Conservation (phyloP, 257 asterid genomes). For the Solanum etuberosum region DNA sequence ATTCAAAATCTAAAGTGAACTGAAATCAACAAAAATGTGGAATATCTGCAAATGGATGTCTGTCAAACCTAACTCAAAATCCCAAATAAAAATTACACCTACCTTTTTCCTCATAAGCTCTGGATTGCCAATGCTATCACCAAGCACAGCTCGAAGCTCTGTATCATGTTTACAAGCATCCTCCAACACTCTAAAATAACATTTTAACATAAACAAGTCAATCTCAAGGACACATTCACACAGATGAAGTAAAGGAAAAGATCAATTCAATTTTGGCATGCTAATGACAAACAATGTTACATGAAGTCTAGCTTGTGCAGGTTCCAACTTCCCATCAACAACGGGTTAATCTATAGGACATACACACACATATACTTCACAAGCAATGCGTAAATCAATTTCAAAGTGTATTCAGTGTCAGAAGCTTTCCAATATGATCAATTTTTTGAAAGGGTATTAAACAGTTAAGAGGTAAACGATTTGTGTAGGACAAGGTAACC, state of each 20-base stretch:
- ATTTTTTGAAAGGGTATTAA: neutral
- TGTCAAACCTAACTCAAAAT: neutral
- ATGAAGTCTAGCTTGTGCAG: neutral
- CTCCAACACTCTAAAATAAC: constrained; percentile 62
- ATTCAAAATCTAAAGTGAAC: neutral
- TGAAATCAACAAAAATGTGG: neutral
- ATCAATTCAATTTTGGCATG: neutral
- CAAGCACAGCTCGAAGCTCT: constrained; percentile 87
- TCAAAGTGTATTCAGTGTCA: neutral
- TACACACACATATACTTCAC: neutral
- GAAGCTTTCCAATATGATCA: neutral
- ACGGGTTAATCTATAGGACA: neutral
- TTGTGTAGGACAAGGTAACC: neutral
- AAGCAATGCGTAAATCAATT: neutral
- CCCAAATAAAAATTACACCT: neutral
- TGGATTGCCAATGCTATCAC: constrained; percentile 90
- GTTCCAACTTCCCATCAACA: neutral
- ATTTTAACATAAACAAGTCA: neutral
- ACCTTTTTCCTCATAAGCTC: constrained; percentile 87
- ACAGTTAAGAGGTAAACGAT: neutral
- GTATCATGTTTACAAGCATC: constrained; percentile 79
- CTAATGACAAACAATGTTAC: neutral
- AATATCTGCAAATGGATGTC: neutral
- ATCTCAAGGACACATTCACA: neutral
- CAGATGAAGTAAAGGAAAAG: neutral